Evolutionary conservation across 345 rosid genomes (phyloP), one percentile per base, ranked within the genome.

Genomic region (Citrus mangshanensis): DNA sequence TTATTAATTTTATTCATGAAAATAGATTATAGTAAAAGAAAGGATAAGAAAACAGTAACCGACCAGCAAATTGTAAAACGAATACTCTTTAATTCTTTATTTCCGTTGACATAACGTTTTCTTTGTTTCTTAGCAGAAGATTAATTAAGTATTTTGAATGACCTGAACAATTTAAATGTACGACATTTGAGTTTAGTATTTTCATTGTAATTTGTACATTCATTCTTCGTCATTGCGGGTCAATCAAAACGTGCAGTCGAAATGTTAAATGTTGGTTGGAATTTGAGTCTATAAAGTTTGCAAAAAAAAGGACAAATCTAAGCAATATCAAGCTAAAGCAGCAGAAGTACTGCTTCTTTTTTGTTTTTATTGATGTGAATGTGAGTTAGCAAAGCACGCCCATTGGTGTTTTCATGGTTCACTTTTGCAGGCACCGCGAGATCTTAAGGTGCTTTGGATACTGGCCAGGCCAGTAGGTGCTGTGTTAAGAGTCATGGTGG

Each of bases 381-480:
- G 10, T n/a, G 6, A 21, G 32, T 54, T 54, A 54, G 22, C 51
- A 12, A 12, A 7, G 2, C 62, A 25, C 32, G 8, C 37, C 35
- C 9, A 66, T 3, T 9, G 34, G 37, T 76, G 64, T 54, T 76
- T 66, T 16, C 35, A 12, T 67, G 71, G 66, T 46, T 62, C 19
- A 5, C 18, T 76, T 67, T 35, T 71, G 60, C 75, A 81, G 82
- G 78, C 64, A 51, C 35, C 12, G 59, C 35, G 3, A 49, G 28
- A 14, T 74, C 42, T 61, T 49, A 27, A 68, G 30, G 28, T 40
- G 74, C 73, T 66, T 32, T 28, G 65, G 80, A 80, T 46, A 55
- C 67, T 22, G 76, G 37, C 3, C 22, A 71, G 70, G 14, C 14
- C 21, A 4, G 6, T 24, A 75, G 54, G 65, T 71, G 66, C 58